Conservation (phyloP, 257 asterid genomes). For the Solanum ahanhuiri region DNA sequence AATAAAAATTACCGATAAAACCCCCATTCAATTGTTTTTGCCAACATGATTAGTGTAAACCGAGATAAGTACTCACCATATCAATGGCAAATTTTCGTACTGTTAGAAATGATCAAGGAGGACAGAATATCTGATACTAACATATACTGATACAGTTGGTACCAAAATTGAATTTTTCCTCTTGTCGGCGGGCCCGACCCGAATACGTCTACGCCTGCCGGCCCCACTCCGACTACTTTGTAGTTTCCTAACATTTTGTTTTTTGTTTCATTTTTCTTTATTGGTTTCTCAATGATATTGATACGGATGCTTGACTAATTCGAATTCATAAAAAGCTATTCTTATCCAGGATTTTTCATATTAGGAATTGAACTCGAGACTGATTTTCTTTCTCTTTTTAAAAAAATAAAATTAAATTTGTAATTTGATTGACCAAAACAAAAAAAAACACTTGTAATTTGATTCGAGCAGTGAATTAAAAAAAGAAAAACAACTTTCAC, state of each 20-base stretch:
- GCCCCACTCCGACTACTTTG: neutral
- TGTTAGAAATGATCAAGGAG: neutral
- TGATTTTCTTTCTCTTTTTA: too few species aligned
- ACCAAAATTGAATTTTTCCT: neutral
- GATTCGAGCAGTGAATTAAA: too few species aligned
- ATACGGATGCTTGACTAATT: too few species aligned
- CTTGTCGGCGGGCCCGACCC: neutral
- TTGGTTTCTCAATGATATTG: neutral
- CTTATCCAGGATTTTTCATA: too few species aligned
- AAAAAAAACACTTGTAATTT: too few species aligned
- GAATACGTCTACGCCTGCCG: neutral
- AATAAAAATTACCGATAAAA: neutral
- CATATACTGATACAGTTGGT: neutral
- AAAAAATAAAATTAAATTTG: accelerated
- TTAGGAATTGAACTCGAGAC: neutral
- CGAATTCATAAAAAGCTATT: too few species aligned
- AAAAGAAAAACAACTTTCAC: too few species aligned
- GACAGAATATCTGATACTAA: neutral
- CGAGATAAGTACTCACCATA: neutral
- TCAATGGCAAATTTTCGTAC: neutral
- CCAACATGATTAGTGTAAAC: neutral
- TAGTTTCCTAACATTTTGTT: neutral
- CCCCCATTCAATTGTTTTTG: neutral
- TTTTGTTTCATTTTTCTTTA: neutral
- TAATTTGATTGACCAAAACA: neutral